Conservation (phyloP, 257 asterid species). For the Nemophila menziesii region DNA sequence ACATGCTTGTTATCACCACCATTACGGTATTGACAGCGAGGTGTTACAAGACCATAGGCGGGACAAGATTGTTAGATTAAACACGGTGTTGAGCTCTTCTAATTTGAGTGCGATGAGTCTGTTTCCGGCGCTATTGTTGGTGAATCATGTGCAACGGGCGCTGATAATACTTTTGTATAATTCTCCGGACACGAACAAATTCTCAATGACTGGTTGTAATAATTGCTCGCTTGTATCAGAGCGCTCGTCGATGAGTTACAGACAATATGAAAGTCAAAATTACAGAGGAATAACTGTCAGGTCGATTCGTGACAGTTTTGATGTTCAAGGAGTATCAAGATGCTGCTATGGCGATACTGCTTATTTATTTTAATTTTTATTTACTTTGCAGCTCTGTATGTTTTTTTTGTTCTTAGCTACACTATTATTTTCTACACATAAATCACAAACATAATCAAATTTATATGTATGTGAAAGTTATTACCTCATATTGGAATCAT, state of each 20-base stretch:
- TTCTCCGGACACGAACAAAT: conserved; percentile 24
- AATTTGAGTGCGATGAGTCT: conserved; percentile 24
- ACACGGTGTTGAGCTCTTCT: conserved; percentile 16
- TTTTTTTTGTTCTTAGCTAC: background rate
- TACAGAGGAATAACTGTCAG: conserved; percentile 61
- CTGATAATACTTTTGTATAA: conserved; percentile 22
- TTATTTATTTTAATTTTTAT: background rate
- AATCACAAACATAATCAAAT: conserved; percentile 1
- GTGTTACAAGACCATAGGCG: conserved; percentile 45
- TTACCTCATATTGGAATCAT: too few relatives aligned
- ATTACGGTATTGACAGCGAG: conserved; percentile 35
- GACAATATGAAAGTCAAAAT: conserved; percentile 25
- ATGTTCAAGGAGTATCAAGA: conserved; percentile 88
- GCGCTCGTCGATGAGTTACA: conserved; percentile 21
- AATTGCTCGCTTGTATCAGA: conserved; percentile 27
- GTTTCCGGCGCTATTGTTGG: conserved; percentile 42
- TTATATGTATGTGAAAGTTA: too few relatives aligned
- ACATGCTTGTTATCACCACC: conserved; percentile 21
- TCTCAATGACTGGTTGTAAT: conserved; percentile 11
- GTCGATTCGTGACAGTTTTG: conserved; percentile 70
- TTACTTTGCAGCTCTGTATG: too few relatives aligned
- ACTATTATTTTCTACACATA: background rate
- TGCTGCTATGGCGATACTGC: conserved; percentile 88
- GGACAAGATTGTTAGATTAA: conserved; percentile 31
- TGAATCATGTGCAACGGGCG: conserved; percentile 50